These are phyloP conservation scores for Pseudoperonospora humuli DNA, from an alignment of 352 stramenopile species.

Conservation along the genomic window DNA sequence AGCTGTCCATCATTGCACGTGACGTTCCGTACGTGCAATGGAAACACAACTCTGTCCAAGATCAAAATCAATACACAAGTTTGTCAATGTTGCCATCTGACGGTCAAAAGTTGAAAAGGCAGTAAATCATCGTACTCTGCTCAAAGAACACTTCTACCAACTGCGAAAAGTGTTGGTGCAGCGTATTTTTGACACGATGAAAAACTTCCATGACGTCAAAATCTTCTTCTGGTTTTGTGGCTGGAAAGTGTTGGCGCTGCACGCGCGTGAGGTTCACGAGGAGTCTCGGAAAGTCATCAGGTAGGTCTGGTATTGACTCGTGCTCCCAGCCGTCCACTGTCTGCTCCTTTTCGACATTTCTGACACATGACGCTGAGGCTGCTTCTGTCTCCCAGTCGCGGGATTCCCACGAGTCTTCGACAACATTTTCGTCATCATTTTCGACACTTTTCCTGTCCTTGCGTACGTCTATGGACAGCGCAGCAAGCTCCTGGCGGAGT, in stretches of 20 bases:
- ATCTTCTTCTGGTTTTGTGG: conserved; percentile 14
- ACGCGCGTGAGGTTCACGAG: conserved; percentile 58
- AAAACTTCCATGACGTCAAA: conserved; percentile 32
- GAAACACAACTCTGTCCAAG: conserved; percentile 42
- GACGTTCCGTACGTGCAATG: conserved; percentile 61
- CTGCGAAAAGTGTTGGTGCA: conserved; percentile 48
- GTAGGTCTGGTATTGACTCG: conserved; percentile 28
- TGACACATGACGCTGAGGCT: neutral
- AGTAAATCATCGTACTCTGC: conserved; percentile 29
- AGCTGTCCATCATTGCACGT: conserved; percentile 35
- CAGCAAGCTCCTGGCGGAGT: conserved; percentile 7
- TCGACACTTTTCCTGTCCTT: conserved; percentile 5
- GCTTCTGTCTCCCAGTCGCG: conserved; percentile 31
- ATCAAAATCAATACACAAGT: neutral
- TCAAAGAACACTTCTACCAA: conserved; percentile 64
- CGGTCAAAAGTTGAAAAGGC: conserved; percentile 4
- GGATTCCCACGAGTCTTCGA: conserved; percentile 37
- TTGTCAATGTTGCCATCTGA: neutral
- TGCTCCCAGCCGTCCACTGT: conserved; percentile 31
- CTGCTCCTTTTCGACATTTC: neutral
- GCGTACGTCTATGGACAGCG: conserved; percentile 1
- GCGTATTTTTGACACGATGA: conserved; percentile 37
- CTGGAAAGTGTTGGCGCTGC: conserved; percentile 44
- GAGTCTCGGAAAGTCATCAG: conserved; percentile 62
- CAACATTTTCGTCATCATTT: conserved; percentile 5